Conservation (phyloP, 2,329 filamentous ascomycete genomes). For the Cercospora nicotianae region DNA sequence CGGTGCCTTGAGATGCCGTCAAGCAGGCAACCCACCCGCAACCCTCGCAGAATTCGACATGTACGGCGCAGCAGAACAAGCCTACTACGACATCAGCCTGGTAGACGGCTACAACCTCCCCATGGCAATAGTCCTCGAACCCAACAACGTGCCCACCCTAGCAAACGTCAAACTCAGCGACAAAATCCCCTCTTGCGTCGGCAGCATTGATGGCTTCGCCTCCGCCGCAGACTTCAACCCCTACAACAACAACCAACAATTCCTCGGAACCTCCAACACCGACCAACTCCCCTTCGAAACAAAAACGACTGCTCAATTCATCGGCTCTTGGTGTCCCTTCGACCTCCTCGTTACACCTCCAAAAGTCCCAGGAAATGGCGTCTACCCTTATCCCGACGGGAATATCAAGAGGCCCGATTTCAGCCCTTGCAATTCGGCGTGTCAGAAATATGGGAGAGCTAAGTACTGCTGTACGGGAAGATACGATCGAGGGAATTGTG, state of each 20-base stretch:
- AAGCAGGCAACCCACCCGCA: constrained; percentile 64
- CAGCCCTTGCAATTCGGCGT: constrained; percentile 75
- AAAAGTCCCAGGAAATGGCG: constrained; percentile 67
- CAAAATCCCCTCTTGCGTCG: constrained; percentile 75
- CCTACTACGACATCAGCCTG: constrained; percentile 81
- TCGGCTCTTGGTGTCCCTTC: constrained; percentile 77
- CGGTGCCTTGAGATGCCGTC: constrained; percentile 65
- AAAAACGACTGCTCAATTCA: constrained; percentile 55
- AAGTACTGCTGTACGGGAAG: constrained; percentile 74
- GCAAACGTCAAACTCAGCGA: constrained; percentile 69
- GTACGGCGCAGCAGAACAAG: constrained; percentile 65
- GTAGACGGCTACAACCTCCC: constrained; percentile 85
- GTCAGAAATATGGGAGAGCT: constrained; percentile 65
- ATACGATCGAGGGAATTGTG: constrained; percentile 65
- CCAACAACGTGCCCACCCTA: constrained; percentile 60
- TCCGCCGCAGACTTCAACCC: constrained; percentile 45
- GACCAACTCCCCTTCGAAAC: constrained; percentile 69
- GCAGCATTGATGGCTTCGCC: constrained; percentile 62
- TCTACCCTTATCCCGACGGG: constrained; percentile 80
- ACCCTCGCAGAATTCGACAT: constrained; percentile 82
- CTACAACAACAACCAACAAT: constrained; percentile 54
- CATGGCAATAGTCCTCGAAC: constrained; percentile 56
- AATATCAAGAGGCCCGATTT: constrained; percentile 69
- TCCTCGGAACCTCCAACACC: constrained; percentile 62
- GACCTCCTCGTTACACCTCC: constrained; percentile 69